These are phyloP conservation scores for Lepidium africanum DNA, from an alignment of 345 rosid species.

Conservation along the genomic window DNA sequence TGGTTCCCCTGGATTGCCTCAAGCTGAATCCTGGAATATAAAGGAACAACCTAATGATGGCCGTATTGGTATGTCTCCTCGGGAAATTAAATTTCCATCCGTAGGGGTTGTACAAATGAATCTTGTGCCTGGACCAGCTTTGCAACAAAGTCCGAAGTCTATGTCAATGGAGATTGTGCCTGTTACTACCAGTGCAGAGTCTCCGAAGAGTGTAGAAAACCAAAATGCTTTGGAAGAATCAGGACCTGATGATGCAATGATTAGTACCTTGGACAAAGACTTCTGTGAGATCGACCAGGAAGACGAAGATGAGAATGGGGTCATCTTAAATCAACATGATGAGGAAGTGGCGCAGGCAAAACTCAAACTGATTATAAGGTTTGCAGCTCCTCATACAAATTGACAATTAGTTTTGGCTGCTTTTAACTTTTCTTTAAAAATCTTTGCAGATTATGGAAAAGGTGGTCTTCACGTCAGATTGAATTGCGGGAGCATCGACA, in stretches of 20 bases:
- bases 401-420: not conserved
- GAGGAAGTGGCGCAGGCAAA: slow-evolving; percentile 71
- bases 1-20: slow-evolving; percentile 33
- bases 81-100: slow-evolving; percentile 26
- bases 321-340: slow-evolving; percentile 28
- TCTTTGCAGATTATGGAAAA: slow-evolving; percentile 72
- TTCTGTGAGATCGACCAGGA: slow-evolving; percentile 30
- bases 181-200: slow-evolving; percentile 13
- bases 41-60: slow-evolving; percentile 30
- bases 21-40: slow-evolving; percentile 23
- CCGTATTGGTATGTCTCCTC: slow-evolving; percentile 28
- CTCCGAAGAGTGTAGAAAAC: slow-evolving; percentile 9
- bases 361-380: slow-evolving; percentile 86
- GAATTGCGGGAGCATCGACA: slow-evolving; percentile 59
- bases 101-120: slow-evolving; percentile 30
- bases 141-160: slow-evolving; percentile 34
- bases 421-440: slow-evolving; percentile 3
- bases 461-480: slow-evolving; percentile 52
- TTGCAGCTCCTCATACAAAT: slow-evolving; percentile 16
- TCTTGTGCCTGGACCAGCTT: slow-evolving; percentile 30
- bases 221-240: slow-evolving; percentile 21
- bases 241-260: slow-evolving; percentile 17
- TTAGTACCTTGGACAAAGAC: slow-evolving; percentile 30
- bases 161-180: slow-evolving; percentile 21
- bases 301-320: slow-evolving; percentile 32